phyloP scores from a whole-genome alignment of 2,329 filamentous ascomycete genomes.

The Aspergillus carbonarius region DNA sequence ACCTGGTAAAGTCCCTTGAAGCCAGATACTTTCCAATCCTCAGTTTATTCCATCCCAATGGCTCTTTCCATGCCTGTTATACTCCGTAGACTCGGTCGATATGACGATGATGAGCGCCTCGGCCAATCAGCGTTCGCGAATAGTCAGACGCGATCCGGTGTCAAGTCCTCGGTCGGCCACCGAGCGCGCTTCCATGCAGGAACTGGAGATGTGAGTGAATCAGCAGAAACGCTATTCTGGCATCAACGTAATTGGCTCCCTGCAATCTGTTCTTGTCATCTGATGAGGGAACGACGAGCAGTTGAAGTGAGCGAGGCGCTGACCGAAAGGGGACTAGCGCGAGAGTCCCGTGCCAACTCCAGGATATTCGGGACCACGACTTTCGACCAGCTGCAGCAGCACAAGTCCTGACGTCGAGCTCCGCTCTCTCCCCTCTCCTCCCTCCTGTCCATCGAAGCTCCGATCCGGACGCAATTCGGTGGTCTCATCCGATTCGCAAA shows the following conservation, averaged over 20 bases:
- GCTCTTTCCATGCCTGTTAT: not conserved
- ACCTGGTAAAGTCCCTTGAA: not conserved
- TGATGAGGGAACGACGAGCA: not conserved
- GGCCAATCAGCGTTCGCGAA: conserved; percentile 22
- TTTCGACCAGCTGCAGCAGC: conserved; percentile 22
- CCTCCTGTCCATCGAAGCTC: conserved; percentile 21
- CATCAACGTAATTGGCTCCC: not conserved
- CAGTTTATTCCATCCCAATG: not conserved
- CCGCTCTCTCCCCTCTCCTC: conserved; percentile 27
- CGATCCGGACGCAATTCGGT: conserved; percentile 24
- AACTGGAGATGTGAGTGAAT: not conserved
- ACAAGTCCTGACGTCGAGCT: conserved; percentile 29
- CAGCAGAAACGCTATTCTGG: too few relatives aligned
- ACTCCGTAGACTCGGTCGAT: not conserved
- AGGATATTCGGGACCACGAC: conserved; percentile 20
- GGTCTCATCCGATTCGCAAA: conserved; percentile 27
- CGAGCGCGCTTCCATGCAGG: not conserved
- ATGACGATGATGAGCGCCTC: not conserved
- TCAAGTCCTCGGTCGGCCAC: not conserved
- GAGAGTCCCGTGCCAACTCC: conserved; percentile 31
- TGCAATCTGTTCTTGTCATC: too few relatives aligned
- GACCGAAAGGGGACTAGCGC: conserved; percentile 34
- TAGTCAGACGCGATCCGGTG: conserved; percentile 22
- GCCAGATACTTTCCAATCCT: not conserved
- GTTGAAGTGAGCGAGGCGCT: not conserved